phyloP scores from a whole-genome alignment of 2,329 filamentous ascomycete species.

The Penicillium thymicola region DNA sequence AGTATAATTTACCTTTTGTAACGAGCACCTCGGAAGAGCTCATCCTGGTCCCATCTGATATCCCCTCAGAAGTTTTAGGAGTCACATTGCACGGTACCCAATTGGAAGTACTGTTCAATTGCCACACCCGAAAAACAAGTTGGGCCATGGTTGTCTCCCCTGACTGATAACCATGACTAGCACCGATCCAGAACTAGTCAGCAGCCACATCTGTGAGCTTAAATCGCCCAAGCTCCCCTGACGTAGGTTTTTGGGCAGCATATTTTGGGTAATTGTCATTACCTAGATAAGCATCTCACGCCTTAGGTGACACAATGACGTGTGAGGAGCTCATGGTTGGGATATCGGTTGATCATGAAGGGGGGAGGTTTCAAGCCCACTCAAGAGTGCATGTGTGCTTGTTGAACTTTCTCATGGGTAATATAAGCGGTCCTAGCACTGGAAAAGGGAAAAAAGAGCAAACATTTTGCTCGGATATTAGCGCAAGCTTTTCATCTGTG shows the following conservation, averaged over 20 bases:
- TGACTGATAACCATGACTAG: background rate
- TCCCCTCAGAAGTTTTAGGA: background rate
- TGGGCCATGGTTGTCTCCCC: background rate
- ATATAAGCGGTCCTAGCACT: background rate
- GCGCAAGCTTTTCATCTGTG: background rate
- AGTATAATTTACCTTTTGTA: background rate
- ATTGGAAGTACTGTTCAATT: background rate
- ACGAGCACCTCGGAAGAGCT: background rate
- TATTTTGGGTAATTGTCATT: background rate
- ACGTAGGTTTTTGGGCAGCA: conserved; percentile 2
- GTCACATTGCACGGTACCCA: background rate
- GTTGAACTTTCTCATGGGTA: background rate
- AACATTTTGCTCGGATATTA: background rate
- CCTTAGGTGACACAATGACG: conserved; percentile 21
- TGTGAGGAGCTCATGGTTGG: conserved; percentile 9
- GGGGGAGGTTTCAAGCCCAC: background rate
- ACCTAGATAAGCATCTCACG: background rate
- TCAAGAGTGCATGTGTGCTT: conserved; percentile 1
- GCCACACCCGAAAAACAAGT: background rate
- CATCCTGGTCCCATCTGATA: background rate
- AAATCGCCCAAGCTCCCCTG: background rate
- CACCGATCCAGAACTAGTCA: background rate
- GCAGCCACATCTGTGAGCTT: conserved; percentile 5
- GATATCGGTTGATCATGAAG: conserved; percentile 15
- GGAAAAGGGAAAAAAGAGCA: background rate